A percentile compares a stretch with the other conserved stretches of the same genome.
Evolutionary conservation across 345 rosid species (phyloP).

Genomic region (Dovyalis caffra): DNA sequence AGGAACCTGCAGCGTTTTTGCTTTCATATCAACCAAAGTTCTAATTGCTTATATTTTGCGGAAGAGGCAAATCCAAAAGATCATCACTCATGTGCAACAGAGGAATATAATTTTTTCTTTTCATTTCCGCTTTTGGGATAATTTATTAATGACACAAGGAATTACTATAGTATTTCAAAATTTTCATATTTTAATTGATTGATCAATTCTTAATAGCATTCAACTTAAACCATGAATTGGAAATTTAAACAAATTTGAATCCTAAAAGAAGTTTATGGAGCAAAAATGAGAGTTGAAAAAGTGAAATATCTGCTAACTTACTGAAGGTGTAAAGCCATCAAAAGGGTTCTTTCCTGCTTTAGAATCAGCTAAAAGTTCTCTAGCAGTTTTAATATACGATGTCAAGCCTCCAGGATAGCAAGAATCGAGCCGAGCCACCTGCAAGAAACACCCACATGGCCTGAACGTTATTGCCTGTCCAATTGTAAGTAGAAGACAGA

Average conservation of each 20-base stretch:
- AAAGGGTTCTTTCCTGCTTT: slow-evolving; percentile 89
- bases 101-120: neutral
- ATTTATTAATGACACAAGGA: neutral
- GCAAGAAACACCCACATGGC: slow-evolving; percentile 4
- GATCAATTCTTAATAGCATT: neutral
- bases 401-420: slow-evolving; percentile 92
- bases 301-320: slow-evolving; percentile 25
- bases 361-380: slow-evolving; percentile 83
- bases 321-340: slow-evolving; percentile 95
- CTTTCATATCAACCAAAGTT: neutral
- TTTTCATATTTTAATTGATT: neutral
- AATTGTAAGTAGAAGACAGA: neutral
- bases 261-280: neutral
- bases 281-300: neutral
- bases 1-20: slow-evolving; percentile 56
- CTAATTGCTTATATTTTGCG: neutral
- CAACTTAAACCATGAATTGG: neutral
- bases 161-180: neutral
- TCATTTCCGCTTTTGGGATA: neutral
- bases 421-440: slow-evolving; percentile 71
- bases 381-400: slow-evolving; percentile 65
- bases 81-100: neutral
- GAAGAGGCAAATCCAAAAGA: neutral
- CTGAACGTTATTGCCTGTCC: neutral
- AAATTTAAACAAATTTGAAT: too few species aligned